Percentiles rank a stretch among this genome's conserved stretches.
Evolutionary conservation across 2,329 filamentous ascomycete genomes (phyloP).

Genomic region (Xylaria sp.): DNA sequence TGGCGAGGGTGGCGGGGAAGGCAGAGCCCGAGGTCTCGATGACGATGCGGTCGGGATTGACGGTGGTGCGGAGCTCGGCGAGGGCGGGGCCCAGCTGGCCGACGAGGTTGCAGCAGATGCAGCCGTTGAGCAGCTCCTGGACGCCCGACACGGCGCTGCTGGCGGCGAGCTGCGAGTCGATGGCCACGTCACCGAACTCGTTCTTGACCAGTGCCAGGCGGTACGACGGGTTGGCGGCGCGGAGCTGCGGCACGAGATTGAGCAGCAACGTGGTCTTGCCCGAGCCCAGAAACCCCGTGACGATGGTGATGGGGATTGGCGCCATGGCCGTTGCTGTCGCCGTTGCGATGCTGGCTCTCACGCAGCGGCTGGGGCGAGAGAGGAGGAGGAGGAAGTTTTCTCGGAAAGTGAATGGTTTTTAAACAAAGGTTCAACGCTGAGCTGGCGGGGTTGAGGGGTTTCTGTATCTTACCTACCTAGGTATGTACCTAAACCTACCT

Average conservation of each 20-base stretch:
- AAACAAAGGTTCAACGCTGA: background rate
- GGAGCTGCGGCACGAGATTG: constrained; percentile 90
- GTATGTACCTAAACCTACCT: background rate
- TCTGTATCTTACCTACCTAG: constrained; percentile 21
- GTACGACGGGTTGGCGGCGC: constrained; percentile 76
- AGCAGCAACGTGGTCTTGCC: constrained; percentile 97
- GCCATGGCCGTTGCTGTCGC: constrained; percentile 57
- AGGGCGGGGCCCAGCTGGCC: constrained; percentile 88
- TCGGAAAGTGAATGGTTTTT: background rate
- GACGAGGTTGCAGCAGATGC: constrained; percentile 98
- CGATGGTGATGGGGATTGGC: constrained; percentile 88
- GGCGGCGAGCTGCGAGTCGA: constrained; percentile 91
- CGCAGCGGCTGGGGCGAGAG: background rate
- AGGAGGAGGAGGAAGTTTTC: background rate
- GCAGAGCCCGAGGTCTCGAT: constrained; percentile 93
- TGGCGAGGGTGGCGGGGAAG: constrained; percentile 86
- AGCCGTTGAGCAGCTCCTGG: constrained; percentile 92
- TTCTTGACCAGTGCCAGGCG: constrained; percentile 96
- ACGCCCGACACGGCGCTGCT: constrained; percentile 87
- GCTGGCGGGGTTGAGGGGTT: constrained; percentile 32
- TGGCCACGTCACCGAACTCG: constrained; percentile 93
- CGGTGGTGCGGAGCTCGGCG: constrained; percentile 70
- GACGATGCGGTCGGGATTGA: constrained; percentile 82
- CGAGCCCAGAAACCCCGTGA: constrained; percentile 95
- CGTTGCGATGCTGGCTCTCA: background rate